phyloP scores from a whole-genome alignment of 768 basidiomycete species.

The Lactarius akahatsu region DNA sequence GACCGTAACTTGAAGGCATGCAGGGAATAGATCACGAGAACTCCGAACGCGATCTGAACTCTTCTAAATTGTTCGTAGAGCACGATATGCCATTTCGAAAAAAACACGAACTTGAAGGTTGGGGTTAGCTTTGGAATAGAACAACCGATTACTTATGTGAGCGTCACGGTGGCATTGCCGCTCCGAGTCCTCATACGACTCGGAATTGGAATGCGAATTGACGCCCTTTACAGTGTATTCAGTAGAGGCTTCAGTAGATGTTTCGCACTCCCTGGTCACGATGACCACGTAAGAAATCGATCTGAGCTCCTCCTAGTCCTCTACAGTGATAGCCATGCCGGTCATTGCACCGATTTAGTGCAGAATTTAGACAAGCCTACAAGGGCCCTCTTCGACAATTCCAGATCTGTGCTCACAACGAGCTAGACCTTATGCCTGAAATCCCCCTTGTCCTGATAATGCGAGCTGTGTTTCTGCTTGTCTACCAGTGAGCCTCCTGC shows the following conservation, averaged over 20 bases:
- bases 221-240: slow-evolving; percentile 14
- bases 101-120: no score
- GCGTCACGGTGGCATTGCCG: no score
- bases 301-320: neutral
- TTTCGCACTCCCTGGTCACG: slow-evolving; percentile 12
- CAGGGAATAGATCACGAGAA: no score
- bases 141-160: no score
- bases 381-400: neutral
- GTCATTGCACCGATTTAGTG: neutral
- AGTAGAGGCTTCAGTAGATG: slow-evolving; percentile 14
- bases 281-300: neutral
- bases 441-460: neutral
- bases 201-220: neutral
- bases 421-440: neutral
- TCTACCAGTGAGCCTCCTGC: slow-evolving; percentile 10
- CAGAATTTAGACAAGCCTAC: no score
- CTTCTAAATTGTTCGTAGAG: no score
- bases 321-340: neutral
- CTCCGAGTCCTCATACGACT: no score
- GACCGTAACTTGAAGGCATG: no score
- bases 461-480: neutral
- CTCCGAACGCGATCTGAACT: no score
- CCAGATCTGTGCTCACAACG: neutral
- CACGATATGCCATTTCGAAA: no score
- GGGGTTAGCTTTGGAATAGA: no score